A percentile compares a stretch with the other conserved stretches of the same genome.
phyloP scores from a whole-genome alignment of 352 stramenopile species.

The Thraustotheca clavata region DNA sequence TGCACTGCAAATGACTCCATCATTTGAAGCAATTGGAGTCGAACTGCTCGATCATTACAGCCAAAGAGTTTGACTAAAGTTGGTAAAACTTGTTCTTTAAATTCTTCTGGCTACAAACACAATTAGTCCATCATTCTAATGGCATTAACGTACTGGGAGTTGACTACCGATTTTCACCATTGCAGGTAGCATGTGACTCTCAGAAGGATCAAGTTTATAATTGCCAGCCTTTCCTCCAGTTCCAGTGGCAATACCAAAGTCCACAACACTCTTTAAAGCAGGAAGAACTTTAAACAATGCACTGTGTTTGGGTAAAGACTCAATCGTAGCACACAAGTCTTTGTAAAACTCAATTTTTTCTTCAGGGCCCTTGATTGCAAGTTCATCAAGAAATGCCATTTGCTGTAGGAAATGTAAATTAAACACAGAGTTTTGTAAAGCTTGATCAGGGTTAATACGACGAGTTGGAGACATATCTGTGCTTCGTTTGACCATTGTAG shows the following conservation, averaged over 20 bases:
- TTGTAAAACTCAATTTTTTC: constrained; percentile 94
- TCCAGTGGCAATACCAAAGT: constrained; percentile 54
- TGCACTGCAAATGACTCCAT: constrained; percentile 85
- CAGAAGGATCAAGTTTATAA: constrained; percentile 73
- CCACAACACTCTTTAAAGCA: constrained; percentile 70
- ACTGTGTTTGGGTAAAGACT: constrained; percentile 56
- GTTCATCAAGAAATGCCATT: constrained; percentile 91
- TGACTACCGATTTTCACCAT: constrained; percentile 81
- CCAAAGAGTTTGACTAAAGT: constrained; percentile 86
- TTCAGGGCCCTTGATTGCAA: constrained; percentile 88
- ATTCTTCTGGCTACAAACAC: constrained; percentile 47
- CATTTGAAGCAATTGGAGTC: constrained; percentile 87
- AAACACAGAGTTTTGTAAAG: constrained; percentile 87
- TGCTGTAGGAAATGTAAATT: constrained; percentile 89
- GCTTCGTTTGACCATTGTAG: constrained; percentile 46
- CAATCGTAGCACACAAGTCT: constrained; percentile 71
- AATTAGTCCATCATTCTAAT: neutral
- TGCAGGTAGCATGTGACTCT: constrained; percentile 79
- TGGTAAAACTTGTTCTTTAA: constrained; percentile 82
- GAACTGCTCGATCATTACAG: constrained; percentile 86
- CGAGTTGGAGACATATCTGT: constrained; percentile 42
- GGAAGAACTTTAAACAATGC: constrained; percentile 83
- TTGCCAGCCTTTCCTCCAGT: constrained; percentile 31
- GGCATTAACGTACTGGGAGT: constrained; percentile 28
- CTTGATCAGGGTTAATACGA: constrained; percentile 75